Conservation (phyloP, 176 grass and related monocot genomes). For the Oryza longistaminata region DNA sequence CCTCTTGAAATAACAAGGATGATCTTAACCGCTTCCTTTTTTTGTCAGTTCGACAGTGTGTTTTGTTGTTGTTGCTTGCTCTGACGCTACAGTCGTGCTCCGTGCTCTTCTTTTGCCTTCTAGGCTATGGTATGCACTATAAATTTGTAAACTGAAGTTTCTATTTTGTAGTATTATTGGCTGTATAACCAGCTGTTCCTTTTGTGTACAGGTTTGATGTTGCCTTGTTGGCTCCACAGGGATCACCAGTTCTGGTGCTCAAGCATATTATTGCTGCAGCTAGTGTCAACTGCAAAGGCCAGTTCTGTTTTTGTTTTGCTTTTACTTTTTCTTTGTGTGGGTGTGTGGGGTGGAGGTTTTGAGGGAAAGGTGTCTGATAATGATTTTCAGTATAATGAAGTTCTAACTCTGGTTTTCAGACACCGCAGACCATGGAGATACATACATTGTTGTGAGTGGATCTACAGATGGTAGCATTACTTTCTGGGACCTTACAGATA, state of each 20-base stretch:
- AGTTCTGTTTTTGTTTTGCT: slow-evolving; percentile 2
- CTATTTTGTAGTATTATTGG: not conserved
- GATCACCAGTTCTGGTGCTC: slow-evolving; percentile 71
- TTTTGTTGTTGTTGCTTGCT: slow-evolving; percentile 86
- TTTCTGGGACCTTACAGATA: slow-evolving; percentile 83
- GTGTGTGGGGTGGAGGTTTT: not conserved
- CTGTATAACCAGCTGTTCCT: slow-evolving; percentile 29
- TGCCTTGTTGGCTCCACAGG: slow-evolving; percentile 68
- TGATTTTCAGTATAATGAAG: slow-evolving; percentile 24
- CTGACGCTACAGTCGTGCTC: slow-evolving; percentile 76
- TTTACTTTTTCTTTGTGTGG: not conserved
- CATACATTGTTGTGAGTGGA: slow-evolving; percentile 73
- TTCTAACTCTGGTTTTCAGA: slow-evolving; percentile 42
- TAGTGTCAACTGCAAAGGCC: slow-evolving; percentile 35
- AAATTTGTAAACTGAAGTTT: slow-evolving; percentile 27
- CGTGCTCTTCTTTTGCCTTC: slow-evolving; percentile 92
- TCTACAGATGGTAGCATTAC: slow-evolving; percentile 89
- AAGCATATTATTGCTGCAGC: slow-evolving; percentile 53
- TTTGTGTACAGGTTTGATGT: slow-evolving; percentile 87
- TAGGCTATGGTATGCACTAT: slow-evolving; percentile 68
- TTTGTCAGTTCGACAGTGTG: slow-evolving; percentile 70
- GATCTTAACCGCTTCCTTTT: slow-evolving; percentile 28
- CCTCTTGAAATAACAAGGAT: slow-evolving; percentile 10
- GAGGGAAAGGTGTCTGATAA: not conserved
- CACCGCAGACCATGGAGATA: slow-evolving; percentile 32